These are phyloP conservation scores for Acacia acuminata DNA, from an alignment of 306 rosid species.

Conservation along the genomic window DNA sequence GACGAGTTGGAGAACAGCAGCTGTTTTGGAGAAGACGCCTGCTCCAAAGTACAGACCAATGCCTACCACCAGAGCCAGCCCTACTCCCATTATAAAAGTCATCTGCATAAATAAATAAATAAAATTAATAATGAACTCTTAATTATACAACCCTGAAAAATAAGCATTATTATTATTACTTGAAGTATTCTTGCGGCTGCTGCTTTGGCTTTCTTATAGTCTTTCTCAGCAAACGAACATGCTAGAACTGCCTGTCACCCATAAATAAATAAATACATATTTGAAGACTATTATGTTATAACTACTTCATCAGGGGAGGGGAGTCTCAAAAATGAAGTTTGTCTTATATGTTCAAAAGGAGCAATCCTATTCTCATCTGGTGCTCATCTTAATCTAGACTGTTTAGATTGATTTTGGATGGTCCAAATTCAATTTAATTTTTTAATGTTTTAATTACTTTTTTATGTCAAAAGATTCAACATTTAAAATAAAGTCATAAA, in stretches of 20 bases:
- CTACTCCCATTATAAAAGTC: conserved; percentile 81
- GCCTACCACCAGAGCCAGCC: conserved; percentile 72
- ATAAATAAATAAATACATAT: background rate
- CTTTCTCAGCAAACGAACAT: conserved; percentile 83
- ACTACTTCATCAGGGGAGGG: too few relatives aligned
- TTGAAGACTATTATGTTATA: too few relatives aligned
- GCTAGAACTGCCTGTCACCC: conserved; percentile 79
- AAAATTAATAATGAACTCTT: background rate
- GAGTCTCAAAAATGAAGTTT: too few relatives aligned
- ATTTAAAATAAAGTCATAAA: too few relatives aligned
- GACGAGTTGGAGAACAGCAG: conserved; percentile 70
- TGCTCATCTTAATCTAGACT: too few relatives aligned
- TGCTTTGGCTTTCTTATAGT: conserved; percentile 57
- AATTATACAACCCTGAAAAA: too few relatives aligned
- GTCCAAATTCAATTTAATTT: too few relatives aligned
- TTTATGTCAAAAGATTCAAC: too few relatives aligned
- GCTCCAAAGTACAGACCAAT: conserved; percentile 83
- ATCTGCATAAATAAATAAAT: conserved; percentile 42
- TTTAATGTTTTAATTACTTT: too few relatives aligned
- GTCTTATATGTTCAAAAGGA: too few relatives aligned
- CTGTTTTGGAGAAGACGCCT: conserved; percentile 67
- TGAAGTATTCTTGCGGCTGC: conserved; percentile 56
- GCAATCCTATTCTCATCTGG: too few relatives aligned
- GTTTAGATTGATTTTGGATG: too few relatives aligned
- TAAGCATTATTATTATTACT: background rate